A percentile compares a stretch with the other conserved stretches of the same genome.
Conservation (phyloP, 352 stramenopile species). For the Pythium grandisporangium region DNA sequence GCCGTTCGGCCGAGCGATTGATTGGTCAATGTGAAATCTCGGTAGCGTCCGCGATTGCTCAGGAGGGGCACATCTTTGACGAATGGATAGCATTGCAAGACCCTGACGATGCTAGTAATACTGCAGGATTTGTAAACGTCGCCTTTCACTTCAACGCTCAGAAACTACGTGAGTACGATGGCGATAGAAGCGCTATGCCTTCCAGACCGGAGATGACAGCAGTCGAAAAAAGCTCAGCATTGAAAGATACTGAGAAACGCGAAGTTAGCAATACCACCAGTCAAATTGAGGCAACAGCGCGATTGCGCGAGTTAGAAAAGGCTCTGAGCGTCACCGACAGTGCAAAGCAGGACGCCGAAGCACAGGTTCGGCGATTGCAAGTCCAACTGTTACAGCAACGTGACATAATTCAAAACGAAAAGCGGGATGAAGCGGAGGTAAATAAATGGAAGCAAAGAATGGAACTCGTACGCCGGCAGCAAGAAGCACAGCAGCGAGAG, state of each 20-base stretch:
- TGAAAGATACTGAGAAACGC: too few species aligned
- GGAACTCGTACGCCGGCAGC: constrained; percentile 37
- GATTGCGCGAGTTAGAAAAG: constrained; percentile 9
- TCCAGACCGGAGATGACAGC: too few species aligned
- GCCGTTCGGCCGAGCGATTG: too few species aligned
- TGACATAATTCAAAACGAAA: too few species aligned
- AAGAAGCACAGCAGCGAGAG: constrained; percentile 27
- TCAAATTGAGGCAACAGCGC: too few species aligned
- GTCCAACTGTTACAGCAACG: constrained; percentile 34
- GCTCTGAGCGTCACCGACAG: constrained; percentile 16
- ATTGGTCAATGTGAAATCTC: constrained; percentile 72
- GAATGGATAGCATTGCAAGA: constrained; percentile 44
- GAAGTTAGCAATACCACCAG: too few species aligned
- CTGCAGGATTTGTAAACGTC: constrained; percentile 30
- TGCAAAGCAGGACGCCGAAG: constrained; percentile 32
- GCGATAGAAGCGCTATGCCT: too few species aligned
- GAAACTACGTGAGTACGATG: not conserved
- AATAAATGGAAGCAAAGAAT: constrained; percentile 44
- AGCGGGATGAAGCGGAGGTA: constrained; percentile 24
- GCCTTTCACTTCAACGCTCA: constrained; percentile 55
- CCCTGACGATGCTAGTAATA: constrained; percentile 9
- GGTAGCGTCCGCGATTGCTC: constrained; percentile 52
- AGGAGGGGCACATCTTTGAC: constrained; percentile 66
- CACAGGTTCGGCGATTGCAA: constrained; percentile 36
- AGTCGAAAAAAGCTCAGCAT: too few species aligned